phyloP scores from a whole-genome alignment of 306 rosid species.

The Styphnolobium japonicum region DNA sequence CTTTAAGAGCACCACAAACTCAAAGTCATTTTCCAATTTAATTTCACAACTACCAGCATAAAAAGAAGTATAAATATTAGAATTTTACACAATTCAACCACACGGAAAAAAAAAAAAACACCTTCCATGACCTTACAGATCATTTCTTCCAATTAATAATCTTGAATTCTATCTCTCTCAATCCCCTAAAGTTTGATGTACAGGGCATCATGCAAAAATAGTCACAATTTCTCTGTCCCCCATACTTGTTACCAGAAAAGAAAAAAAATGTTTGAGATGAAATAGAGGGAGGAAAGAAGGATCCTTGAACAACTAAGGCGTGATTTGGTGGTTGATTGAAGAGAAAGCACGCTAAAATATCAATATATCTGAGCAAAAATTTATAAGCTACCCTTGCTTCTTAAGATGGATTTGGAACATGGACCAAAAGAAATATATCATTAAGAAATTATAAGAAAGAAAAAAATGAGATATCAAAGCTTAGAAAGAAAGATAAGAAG shows the following conservation, averaged over 20 bases:
- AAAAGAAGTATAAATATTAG: neutral
- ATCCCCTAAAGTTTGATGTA: neutral
- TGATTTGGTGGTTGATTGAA: neutral
- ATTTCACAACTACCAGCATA: neutral
- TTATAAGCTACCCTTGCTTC: neutral
- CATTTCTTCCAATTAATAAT: neutral
- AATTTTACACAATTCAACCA: neutral
- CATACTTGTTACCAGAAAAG: neutral
- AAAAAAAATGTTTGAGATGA: neutral
- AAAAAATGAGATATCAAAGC: neutral
- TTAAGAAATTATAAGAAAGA: neutral
- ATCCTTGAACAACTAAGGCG: neutral
- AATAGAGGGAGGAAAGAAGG: neutral
- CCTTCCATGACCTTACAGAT: neutral
- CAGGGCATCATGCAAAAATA: neutral
- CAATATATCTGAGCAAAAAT: neutral
- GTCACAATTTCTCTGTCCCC: neutral
- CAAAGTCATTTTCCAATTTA: neutral
- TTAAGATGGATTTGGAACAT: conserved; percentile 4
- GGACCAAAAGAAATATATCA: conserved; percentile 1
- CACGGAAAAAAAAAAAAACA: neutral
- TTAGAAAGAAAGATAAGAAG: neutral
- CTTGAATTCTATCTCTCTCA: neutral
- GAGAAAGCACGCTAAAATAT: neutral
- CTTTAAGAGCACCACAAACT: too few relatives aligned